A percentile compares a stretch with the other conserved stretches of the same genome.
Conservation (phyloP, 1,284 basidiomycete genomes). For the Peniophora sp. region DNA sequence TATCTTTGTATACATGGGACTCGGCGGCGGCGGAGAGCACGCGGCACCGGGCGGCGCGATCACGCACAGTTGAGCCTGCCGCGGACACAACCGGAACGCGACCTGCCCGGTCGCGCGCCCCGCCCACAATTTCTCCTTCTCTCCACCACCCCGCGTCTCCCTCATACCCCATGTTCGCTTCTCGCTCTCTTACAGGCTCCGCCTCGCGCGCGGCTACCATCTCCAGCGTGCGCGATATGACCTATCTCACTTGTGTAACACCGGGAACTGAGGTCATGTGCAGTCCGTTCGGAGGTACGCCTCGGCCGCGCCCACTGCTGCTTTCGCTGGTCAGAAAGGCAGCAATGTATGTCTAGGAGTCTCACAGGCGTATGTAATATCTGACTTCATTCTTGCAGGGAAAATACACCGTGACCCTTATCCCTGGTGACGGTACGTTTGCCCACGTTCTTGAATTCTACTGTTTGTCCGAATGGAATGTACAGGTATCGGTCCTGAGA, state of each 20-base stretch:
- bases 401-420: conserved; percentile 91
- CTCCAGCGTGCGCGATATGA: background rate
- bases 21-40: too few species aligned
- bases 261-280: too few species aligned
- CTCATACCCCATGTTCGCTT: conserved; percentile 1
- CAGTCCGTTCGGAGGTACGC: conserved; percentile 60
- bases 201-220: background rate
- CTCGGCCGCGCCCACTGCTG: conserved; percentile 70
- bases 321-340: conserved; percentile 84
- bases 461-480: background rate
- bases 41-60: too few species aligned
- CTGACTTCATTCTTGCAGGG: conserved; percentile 44
- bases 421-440: conserved; percentile 80
- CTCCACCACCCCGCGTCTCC: background rate
- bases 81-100: too few species aligned
- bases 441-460: conserved; percentile 2
- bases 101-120: too few species aligned
- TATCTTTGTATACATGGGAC: too few species aligned
- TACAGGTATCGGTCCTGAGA: conserved; percentile 96
- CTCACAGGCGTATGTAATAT: conserved; percentile 2
- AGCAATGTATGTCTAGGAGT: conserved; percentile 53
- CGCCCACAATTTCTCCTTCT: background rate
- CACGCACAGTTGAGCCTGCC: too few species aligned
- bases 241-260: too few species aligned
- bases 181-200: conserved; percentile 1